Percentiles rank a stretch among this genome's conserved stretches.
These are phyloP conservation scores for Ascochyta lentis DNA, from an alignment of 2,329 filamentous ascomycete genomes.

Conservation along the genomic window DNA sequence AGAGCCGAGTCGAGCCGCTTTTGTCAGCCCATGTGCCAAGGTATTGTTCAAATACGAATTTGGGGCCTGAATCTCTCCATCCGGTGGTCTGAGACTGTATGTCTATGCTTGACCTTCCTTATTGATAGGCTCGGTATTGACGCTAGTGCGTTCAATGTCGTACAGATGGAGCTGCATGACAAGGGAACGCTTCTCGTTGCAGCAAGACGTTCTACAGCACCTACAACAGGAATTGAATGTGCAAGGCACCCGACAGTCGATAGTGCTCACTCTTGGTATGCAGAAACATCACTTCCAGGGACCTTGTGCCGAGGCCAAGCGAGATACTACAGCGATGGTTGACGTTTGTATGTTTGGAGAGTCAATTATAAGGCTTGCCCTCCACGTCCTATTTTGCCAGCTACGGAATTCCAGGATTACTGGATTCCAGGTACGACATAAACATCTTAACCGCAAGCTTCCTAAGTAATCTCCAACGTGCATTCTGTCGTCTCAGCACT, in stretches of 20 bases:
- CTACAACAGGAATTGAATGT: neutral
- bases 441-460: neutral
- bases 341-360: too few relatives aligned
- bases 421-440: neutral
- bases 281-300: too few relatives aligned
- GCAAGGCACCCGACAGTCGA: conserved; percentile 2
- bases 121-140: neutral
- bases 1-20: neutral
- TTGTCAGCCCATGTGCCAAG: neutral
- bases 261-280: neutral
- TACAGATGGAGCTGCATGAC: neutral
- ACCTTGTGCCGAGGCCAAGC: too few relatives aligned
- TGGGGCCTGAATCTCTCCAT: neutral
- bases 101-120: neutral
- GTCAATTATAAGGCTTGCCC: neutral
- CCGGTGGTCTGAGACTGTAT: neutral
- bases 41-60: neutral
- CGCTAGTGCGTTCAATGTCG: neutral
- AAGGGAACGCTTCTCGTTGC: neutral
- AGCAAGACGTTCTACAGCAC: neutral
- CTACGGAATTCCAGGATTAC: too few relatives aligned
- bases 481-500: conserved; percentile 17
- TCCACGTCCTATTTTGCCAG: too few relatives aligned
- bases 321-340: neutral
- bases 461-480: conserved; percentile 6